Conservation (phyloP, 2,329 filamentous ascomycete genomes). For the Claviceps humidiphila region DNA sequence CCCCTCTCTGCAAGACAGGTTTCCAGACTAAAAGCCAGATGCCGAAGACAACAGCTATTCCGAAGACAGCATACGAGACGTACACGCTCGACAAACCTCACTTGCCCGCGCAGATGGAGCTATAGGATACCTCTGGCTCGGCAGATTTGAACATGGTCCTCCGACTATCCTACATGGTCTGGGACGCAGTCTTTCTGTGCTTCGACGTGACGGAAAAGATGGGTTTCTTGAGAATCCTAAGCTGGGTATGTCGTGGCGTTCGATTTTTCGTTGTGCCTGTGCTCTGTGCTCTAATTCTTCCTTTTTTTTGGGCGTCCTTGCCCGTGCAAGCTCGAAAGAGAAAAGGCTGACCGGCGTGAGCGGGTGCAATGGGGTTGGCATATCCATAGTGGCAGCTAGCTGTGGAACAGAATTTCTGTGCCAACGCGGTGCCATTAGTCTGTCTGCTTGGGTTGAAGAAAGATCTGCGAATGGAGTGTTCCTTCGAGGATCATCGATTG, state of each 20-base stretch:
- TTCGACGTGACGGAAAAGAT: constrained; percentile 24
- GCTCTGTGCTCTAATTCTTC: neutral
- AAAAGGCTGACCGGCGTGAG: neutral
- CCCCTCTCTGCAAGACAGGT: neutral
- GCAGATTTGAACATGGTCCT: constrained; percentile 23
- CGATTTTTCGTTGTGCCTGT: neutral
- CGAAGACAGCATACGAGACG: constrained; percentile 22
- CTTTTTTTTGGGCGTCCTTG: neutral
- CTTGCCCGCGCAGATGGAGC: constrained; percentile 17
- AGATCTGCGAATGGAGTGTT: constrained; percentile 13
- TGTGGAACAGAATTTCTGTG: neutral
- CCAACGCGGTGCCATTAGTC: constrained; percentile 12
- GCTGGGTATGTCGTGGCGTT: constrained; percentile 18
- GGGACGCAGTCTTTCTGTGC: constrained; percentile 26
- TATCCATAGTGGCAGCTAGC: constrained; percentile 13
- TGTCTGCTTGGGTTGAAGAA: constrained; percentile 24
- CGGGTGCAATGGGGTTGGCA: neutral
- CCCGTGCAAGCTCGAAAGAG: neutral
- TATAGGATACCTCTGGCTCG: constrained; percentile 28
- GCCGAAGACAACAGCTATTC: constrained; percentile 18
- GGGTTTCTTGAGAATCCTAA: constrained; percentile 20
- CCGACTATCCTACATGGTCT: constrained; percentile 21
- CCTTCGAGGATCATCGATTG: constrained; percentile 5
- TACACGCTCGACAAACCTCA: constrained; percentile 17
- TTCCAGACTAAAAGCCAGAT: too few relatives aligned